phyloP scores from a whole-genome alignment of 2,329 filamentous ascomycete genomes.

The Aureobasidium musti region DNA sequence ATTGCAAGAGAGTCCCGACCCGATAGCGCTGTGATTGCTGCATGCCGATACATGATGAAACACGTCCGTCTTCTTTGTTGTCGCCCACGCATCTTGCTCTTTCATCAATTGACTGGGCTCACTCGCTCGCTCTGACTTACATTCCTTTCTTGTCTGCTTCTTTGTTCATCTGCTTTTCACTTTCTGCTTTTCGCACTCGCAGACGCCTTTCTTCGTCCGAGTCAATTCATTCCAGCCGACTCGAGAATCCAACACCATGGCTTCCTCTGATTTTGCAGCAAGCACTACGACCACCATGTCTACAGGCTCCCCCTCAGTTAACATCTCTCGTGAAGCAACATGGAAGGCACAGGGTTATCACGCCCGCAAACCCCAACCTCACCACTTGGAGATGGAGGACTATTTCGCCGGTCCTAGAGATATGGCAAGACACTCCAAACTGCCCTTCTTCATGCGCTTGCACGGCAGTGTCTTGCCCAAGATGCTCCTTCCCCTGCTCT shows the following conservation, averaged over 20 bases:
- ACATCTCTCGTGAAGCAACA: constrained; percentile 28
- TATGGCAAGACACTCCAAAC: constrained; percentile 72
- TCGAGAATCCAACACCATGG: not conserved
- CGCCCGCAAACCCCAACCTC: constrained; percentile 31
- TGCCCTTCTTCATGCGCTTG: constrained; percentile 72
- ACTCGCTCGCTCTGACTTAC: not conserved
- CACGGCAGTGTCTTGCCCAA: constrained; percentile 74
- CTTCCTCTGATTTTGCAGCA: constrained; percentile 15
- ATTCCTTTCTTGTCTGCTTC: constrained; percentile 4
- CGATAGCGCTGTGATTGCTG: constrained; percentile 15
- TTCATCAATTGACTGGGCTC: not conserved
- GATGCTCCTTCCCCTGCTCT: constrained; percentile 67
- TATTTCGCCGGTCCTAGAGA: constrained; percentile 61
- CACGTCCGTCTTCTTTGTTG: constrained; percentile 22
- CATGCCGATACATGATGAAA: constrained; percentile 24
- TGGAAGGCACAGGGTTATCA: constrained; percentile 21
- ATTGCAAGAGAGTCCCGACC: not conserved
- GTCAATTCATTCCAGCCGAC: not conserved
- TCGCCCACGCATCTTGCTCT: not conserved
- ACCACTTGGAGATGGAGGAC: constrained; percentile 38
- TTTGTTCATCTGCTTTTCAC: not conserved
- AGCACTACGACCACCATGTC: constrained; percentile 29
- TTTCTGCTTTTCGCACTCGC: not conserved
- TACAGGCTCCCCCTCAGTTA: constrained; percentile 15
- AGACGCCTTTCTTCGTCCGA: not conserved